Conservation (phyloP, 306 rosid species). For the Cyclanthera cordifolia region DNA sequence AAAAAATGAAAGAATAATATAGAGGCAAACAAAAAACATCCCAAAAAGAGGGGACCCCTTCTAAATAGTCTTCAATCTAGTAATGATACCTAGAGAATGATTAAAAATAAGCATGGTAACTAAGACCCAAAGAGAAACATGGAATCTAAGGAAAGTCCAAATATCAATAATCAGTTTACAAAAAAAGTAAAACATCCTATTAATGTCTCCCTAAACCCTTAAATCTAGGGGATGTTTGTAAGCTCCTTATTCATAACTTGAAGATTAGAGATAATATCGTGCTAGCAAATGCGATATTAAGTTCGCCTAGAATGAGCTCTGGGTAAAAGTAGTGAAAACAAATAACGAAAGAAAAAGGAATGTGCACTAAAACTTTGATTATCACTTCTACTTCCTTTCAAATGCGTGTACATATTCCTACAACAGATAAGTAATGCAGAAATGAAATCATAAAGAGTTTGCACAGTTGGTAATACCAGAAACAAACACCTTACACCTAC, state of each 20-base stretch:
- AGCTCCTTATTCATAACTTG: background rate
- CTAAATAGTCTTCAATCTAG: no score
- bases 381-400: background rate
- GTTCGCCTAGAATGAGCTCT: background rate
- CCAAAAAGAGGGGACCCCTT: no score
- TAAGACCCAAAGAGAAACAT: no score
- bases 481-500: slow-evolving; percentile 25
- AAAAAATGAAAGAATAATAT: no score
- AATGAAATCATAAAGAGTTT: background rate
- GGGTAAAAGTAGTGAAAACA: background rate
- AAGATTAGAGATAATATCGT: background rate
- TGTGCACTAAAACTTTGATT: background rate
- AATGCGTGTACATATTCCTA: background rate
- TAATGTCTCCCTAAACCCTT: no score
- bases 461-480: background rate
- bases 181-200: no score
- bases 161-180: no score
- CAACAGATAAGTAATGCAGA: background rate
- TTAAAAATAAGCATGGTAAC: no score
- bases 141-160: no score
- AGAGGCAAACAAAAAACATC: no score
- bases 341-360: background rate
- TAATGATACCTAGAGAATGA: no score
- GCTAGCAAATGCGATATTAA: background rate
- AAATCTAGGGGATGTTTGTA: background rate